Base-by-base conservation (phyloP, 495 filamentous ascomycete genomes). In the Pyrenula aspistea region DNA sequence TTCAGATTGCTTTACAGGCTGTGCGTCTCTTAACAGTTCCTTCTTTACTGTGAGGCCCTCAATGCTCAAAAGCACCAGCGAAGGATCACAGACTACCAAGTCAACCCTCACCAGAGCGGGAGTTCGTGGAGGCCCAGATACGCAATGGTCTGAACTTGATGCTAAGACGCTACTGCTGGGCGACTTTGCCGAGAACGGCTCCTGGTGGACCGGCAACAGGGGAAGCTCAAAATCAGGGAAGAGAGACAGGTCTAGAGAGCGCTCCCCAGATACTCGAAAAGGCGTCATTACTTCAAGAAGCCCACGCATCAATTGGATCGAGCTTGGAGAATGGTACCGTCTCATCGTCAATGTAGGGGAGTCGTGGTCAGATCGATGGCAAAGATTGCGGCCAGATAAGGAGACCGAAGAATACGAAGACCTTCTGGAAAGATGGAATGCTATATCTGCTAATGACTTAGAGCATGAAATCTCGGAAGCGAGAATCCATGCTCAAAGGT, bases 111-210 rank as follows among this genome's bases (percentile, higher is more conserved):
- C 53, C 63, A 23, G 60, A 66, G 2, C 65, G 64, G 53, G 64
- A 62, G 36, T 64, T 59, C 22, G 61, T 15, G 55, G 63, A 24
- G 54, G 55, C 10, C 52, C 53, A 1, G 56, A 70, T 25, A 58
- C 65, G 10, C 62, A 62, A 8, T 59, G 78, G 2, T 79, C 78
- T 23, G 78, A 83, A 54, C 68, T 89, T 23, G 89, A 93, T 66
- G 80, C 86, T 0, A 93, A 91, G 67, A 84, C 87, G 0, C 73
- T 93, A 12, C 74, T 92, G 12, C 65, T 90, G n/a, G 89, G 88
- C 12, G 82, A 92, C 58, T 71, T 93, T 59, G 85, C 84, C 0
- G 88, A 93, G 66, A 93, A 92, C 64, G 88, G 88, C 1, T 79
- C 79, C 12, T 93, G 88, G 89, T 93, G 88, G 88, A 86, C 82